Evolutionary conservation across 2,329 filamentous ascomycete genomes (phyloP).

Genomic region (Claviceps citrina): DNA sequence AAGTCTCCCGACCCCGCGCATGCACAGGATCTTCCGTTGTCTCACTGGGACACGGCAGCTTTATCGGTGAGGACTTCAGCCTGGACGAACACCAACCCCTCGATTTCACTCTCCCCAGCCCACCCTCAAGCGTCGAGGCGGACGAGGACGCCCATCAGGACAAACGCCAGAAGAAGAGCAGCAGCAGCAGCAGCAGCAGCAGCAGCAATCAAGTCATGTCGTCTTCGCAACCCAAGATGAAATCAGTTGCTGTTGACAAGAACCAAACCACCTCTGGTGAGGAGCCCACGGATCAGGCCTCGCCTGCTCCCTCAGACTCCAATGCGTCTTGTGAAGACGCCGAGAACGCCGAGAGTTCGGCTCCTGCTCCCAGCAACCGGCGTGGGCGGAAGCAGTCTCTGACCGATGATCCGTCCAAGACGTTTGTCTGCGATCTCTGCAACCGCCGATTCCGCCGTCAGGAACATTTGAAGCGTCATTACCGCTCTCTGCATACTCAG

Average conservation of each 20-base stretch:
- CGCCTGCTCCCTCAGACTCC: conserved; percentile 23
- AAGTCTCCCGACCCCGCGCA: conserved; percentile 54
- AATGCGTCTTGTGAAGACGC: conserved; percentile 24
- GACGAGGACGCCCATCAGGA: conserved; percentile 32
- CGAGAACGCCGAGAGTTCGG: conserved; percentile 26
- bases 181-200: conserved; percentile 33
- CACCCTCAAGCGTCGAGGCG: conserved; percentile 25
- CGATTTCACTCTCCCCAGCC: conserved; percentile 46
- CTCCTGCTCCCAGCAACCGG: conserved; percentile 56
- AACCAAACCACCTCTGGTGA: conserved; percentile 22
- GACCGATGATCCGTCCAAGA: conserved; percentile 96
- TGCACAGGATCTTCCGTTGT: conserved; percentile 52
- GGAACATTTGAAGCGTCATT: conserved; percentile 97
- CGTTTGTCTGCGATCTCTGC: conserved; percentile 92
- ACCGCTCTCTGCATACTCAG: conserved; percentile 92
- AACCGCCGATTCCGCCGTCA: conserved; percentile 94
- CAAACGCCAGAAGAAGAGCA: conserved; percentile 41
- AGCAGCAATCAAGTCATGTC: conserved; percentile 11
- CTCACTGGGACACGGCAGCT: conserved; percentile 59
- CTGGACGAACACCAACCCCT: conserved; percentile 54
- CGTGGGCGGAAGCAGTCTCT: conserved; percentile 96
- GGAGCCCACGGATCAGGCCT: conserved; percentile 19
- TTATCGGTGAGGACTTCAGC: conserved; percentile 62
- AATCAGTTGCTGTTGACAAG: conserved; percentile 20
- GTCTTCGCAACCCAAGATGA: conserved; percentile 27